phyloP scores from a whole-genome alignment of 148 eudicot genomes.

The Silene latifolia region DNA sequence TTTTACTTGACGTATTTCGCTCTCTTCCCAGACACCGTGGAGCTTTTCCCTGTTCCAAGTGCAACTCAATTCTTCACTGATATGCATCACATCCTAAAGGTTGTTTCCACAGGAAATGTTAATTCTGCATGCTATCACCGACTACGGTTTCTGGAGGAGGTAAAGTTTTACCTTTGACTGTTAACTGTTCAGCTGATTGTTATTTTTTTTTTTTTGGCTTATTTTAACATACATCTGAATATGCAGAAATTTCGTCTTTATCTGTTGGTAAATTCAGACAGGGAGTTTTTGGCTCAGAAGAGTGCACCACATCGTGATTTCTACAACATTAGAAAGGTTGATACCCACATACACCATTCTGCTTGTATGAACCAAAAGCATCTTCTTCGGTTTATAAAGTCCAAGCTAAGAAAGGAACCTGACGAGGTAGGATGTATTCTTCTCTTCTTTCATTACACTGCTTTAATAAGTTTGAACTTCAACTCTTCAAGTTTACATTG shows the following conservation, averaged over 20 bases:
- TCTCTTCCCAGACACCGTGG: constrained; percentile 40
- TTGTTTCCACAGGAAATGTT: constrained; percentile 60
- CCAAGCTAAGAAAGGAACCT: constrained; percentile 71
- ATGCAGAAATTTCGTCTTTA: constrained; percentile 85
- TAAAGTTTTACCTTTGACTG: constrained; percentile 15
- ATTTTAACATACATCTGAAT: constrained; percentile 34
- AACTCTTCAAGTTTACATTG: not conserved
- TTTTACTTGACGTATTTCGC: constrained; percentile 3
- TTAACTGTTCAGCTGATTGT: constrained; percentile 7
- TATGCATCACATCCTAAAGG: constrained; percentile 58
- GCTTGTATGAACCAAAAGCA: constrained; percentile 93
- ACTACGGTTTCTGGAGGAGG: constrained; percentile 72
- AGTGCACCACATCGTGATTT: constrained; percentile 86
- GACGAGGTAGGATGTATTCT: constrained; percentile 51
- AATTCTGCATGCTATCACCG: constrained; percentile 69
- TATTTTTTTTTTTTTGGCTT: constrained; percentile 17
- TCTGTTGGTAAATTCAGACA: constrained; percentile 78
- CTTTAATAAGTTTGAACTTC: not conserved
- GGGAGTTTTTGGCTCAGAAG: constrained; percentile 77
- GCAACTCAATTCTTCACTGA: constrained; percentile 73
- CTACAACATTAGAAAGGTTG: constrained; percentile 78
- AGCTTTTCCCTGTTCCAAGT: constrained; percentile 67
- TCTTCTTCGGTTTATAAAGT: constrained; percentile 75
- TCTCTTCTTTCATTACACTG: not conserved
- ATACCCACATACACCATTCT: constrained; percentile 86